A percentile compares a stretch with the other conserved stretches of the same genome.
phyloP scores from a whole-genome alignment of 2,329 filamentous ascomycete genomes.

The Pyricularia sp. region DNA sequence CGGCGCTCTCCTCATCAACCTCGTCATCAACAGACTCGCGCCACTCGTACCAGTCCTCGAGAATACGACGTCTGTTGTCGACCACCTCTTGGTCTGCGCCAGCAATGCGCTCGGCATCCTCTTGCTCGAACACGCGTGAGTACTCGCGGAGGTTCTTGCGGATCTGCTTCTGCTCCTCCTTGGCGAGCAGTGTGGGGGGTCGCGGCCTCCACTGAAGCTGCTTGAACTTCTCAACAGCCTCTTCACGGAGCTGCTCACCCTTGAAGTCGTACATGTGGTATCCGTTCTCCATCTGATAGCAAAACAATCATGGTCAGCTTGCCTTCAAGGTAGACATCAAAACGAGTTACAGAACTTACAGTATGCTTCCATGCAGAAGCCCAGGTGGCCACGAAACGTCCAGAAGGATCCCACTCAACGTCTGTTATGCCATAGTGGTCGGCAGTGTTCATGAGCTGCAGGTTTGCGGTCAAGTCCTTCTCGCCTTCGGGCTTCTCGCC shows the following conservation, averaged over 20 bases:
- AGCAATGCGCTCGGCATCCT: slow-evolving; percentile 87
- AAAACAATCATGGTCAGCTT: neutral
- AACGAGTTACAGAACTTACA: slow-evolving; percentile 45
- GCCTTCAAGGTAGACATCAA: neutral
- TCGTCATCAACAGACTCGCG: slow-evolving; percentile 64
- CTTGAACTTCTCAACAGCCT: slow-evolving; percentile 94
- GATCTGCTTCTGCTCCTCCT: slow-evolving; percentile 95
- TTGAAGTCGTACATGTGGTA: slow-evolving; percentile 98
- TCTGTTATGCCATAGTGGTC: slow-evolving; percentile 98
- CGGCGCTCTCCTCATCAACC: slow-evolving; percentile 60
- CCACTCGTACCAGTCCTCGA: slow-evolving; percentile 88
- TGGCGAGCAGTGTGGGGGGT: slow-evolving; percentile 80
- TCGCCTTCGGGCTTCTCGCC: slow-evolving; percentile 89
- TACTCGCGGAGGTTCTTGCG: slow-evolving; percentile 98
- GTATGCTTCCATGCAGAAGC: slow-evolving; percentile 93
- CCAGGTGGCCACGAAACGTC: slow-evolving; percentile 87
- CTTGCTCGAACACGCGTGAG: slow-evolving; percentile 87
- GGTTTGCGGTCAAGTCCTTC: slow-evolving; percentile 89
- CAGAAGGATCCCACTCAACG: slow-evolving; percentile 95
- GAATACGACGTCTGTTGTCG: slow-evolving; percentile 69
- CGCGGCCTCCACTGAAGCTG: slow-evolving; percentile 93
- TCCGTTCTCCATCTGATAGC: slow-evolving; percentile 86
- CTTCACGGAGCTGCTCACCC: slow-evolving; percentile 80
- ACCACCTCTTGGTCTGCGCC: slow-evolving; percentile 92
- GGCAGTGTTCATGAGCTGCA: slow-evolving; percentile 85